A percentile compares a stretch with the other conserved stretches of the same genome.
Conservation (phyloP, 768 basidiomycete genomes). For the Daedaleopsis nitida region DNA sequence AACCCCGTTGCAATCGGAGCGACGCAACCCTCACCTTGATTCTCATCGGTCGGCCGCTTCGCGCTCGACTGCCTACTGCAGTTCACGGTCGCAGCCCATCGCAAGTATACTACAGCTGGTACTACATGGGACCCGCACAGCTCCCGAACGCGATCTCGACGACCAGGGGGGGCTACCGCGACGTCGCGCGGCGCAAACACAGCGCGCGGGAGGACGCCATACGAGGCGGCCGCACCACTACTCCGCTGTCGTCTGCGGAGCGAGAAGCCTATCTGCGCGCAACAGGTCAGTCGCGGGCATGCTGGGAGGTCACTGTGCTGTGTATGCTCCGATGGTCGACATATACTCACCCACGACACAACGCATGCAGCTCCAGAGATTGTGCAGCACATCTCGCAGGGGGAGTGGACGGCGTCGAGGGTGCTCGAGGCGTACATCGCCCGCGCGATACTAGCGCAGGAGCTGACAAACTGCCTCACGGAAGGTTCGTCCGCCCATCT, state of each 20-base stretch:
- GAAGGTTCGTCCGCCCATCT: conserved; percentile 52
- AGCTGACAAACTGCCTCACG: conserved; percentile 72
- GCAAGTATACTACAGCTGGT: no score
- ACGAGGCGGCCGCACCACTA: not conserved
- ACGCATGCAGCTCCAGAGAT: conserved; percentile 42
- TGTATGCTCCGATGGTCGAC: not conserved
- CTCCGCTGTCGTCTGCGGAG: not conserved
- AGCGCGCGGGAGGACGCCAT: not conserved
- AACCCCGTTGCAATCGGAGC: no score
- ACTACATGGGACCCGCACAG: no score
- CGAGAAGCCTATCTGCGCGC: conserved; percentile 36
- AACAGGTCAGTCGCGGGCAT: conserved; percentile 45
- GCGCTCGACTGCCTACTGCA: no score
- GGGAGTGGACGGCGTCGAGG: conserved; percentile 47
- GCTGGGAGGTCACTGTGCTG: not conserved
- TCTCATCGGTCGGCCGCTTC: no score
- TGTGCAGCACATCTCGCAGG: conserved; percentile 38
- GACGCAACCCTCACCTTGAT: no score
- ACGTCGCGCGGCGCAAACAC: not conserved
- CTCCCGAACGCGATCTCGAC: no score
- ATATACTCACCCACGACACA: no score
- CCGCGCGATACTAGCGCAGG: conserved; percentile 55
- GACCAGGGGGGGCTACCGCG: no score
- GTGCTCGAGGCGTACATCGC: conserved; percentile 46
- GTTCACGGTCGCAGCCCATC: no score